A percentile compares a stretch with the other conserved stretches of the same genome.
Evolutionary conservation across 257 asterid genomes (phyloP).

Genomic region (Primulina tabacum): DNA sequence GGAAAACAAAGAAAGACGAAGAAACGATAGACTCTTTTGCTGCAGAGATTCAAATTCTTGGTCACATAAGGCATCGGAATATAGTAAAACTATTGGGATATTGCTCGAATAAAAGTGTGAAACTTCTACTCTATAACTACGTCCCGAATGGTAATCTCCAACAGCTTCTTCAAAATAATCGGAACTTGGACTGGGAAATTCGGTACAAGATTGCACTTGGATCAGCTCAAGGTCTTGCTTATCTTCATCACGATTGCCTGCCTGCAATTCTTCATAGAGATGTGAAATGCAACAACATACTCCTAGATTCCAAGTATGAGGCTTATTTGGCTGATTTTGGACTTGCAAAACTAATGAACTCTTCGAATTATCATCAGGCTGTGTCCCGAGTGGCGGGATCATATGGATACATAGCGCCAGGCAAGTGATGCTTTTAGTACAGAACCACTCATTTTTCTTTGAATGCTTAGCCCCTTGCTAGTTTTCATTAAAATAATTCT

Average conservation of each 20-base stretch:
- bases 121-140: conserved; percentile 85
- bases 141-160: conserved; percentile 82
- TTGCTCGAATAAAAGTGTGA: conserved; percentile 72
- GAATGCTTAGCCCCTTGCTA: background rate
- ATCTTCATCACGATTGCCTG: conserved; percentile 87
- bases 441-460: background rate
- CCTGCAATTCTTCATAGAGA: conserved; percentile 89
- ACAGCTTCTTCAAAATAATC: conserved; percentile 60
- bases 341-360: conserved; percentile 86
- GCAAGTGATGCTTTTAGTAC: conserved; percentile 39
- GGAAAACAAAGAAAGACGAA: conserved; percentile 78
- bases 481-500: background rate
- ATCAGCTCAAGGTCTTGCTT: conserved; percentile 85
- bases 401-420: conserved; percentile 94
- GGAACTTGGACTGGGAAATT: conserved; percentile 90
- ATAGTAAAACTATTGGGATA: conserved; percentile 83
- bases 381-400: conserved; percentile 92
- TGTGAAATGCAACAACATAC: conserved; percentile 90
- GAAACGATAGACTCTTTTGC: conserved; percentile 73
- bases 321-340: conserved; percentile 95
- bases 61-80: conserved; percentile 91
- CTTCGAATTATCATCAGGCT: conserved; percentile 83
- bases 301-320: conserved; percentile 74
- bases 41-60: conserved; percentile 90
- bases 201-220: conserved; percentile 89